Evolutionary conservation across 441 rosid species (phyloP).

Genomic region (Geranium incanum): DNA sequence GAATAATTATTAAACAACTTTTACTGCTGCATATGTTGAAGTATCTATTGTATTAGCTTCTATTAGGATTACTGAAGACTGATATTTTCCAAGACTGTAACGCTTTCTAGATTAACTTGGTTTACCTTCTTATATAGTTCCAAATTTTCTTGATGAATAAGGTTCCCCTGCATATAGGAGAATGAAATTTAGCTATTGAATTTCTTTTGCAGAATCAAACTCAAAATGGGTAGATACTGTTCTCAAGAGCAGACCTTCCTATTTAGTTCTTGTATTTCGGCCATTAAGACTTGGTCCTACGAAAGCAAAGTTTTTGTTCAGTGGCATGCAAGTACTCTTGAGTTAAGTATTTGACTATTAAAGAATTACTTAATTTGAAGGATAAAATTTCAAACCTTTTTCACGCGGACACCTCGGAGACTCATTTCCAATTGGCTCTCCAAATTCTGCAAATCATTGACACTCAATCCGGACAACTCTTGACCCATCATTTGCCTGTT

Average conservation of each 20-base stretch:
- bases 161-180: conserved; percentile 48
- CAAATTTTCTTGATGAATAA: conserved; percentile 74
- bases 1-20: conserved; percentile 22
- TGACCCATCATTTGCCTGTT: conserved; percentile 95
- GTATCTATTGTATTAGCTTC: conserved; percentile 17
- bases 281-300: conserved; percentile 64
- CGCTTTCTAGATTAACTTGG: conserved; percentile 52
- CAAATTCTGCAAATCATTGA: conserved; percentile 60
- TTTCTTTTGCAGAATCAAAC: neutral
- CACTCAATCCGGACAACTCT: conserved; percentile 63
- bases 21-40: conserved; percentile 12
- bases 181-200: conserved; percentile 19
- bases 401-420: conserved; percentile 51
- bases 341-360: conserved; percentile 7
- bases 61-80: conserved; percentile 9
- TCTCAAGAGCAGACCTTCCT: conserved; percentile 38
- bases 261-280: conserved; percentile 64
- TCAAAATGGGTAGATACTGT: conserved; percentile 9
- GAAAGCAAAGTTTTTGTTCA: conserved; percentile 12
- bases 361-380: neutral
- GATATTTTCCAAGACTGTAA: conserved; percentile 22
- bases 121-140: conserved; percentile 84
- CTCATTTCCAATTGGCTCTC: conserved; percentile 58
- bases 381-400: conserved; percentile 38
- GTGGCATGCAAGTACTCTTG: conserved; percentile 17